phyloP scores from a whole-genome alignment of 164 flowering plant species.

The Santalum album region DNA sequence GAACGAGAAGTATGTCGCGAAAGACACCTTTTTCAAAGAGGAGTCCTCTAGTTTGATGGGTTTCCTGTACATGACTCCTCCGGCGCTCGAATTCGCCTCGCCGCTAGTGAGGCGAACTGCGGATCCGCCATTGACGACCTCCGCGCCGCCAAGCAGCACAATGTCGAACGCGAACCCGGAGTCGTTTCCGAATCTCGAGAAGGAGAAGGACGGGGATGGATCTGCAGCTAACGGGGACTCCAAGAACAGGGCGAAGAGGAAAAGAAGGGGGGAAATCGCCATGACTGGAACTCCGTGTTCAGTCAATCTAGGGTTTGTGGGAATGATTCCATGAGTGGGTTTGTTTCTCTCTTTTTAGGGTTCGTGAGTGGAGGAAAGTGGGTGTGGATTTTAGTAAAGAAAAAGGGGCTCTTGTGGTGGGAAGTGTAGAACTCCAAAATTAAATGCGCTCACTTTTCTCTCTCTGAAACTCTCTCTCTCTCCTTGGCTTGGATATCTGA shows the following conservation, averaged over 20 bases:
- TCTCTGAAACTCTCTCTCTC: too few species aligned
- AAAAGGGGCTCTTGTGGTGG: too few species aligned
- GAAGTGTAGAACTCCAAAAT: too few species aligned
- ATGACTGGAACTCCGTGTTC: conserved; percentile 16
- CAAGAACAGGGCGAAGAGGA: conserved; percentile 21
- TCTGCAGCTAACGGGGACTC: conserved; percentile 25
- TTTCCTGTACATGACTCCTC: conserved; percentile 38
- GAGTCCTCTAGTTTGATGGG: conserved; percentile 39
- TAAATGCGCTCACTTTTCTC: too few species aligned
- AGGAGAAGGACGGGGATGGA: conserved; percentile 37
- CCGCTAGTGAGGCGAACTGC: conserved; percentile 38
- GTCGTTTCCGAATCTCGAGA: conserved; percentile 32
- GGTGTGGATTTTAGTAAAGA: too few species aligned
- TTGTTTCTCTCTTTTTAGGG: conserved; percentile 14
- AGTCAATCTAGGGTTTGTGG: too few species aligned
- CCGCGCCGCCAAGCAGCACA: conserved; percentile 57
- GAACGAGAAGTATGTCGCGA: conserved; percentile 64
- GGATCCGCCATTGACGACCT: conserved; percentile 33
- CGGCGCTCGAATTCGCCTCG: conserved; percentile 31
- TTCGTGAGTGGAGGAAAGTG: conserved; percentile 6
- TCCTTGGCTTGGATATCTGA: too few species aligned
- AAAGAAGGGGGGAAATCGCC: conserved; percentile 19
- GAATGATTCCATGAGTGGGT: background rate
- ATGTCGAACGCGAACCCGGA: conserved; percentile 32
- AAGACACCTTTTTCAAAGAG: conserved; percentile 37